A percentile compares a stretch with the other conserved stretches of the same genome.
Evolutionary conservation across 331 rosid species (phyloP).

Genomic region (Saraca asoca): DNA sequence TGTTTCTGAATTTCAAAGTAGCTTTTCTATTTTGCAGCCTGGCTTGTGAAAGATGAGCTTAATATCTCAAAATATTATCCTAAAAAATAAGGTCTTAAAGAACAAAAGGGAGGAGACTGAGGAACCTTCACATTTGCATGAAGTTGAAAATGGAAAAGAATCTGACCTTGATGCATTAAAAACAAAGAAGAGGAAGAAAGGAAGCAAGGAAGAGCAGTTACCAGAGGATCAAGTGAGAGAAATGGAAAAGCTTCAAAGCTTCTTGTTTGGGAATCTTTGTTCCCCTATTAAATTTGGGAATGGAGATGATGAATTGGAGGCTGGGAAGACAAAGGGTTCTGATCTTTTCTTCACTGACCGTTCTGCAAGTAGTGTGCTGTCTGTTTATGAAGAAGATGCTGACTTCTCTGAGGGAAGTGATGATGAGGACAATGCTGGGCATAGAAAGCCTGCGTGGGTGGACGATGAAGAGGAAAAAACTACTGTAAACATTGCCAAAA

Average conservation of each 20-base stretch:
- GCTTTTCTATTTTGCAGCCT: constrained; percentile 14
- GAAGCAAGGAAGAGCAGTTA: constrained; percentile 36
- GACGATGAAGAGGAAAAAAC: constrained; percentile 80
- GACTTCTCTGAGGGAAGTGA: constrained; percentile 35
- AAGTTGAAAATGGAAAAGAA: constrained; percentile 30
- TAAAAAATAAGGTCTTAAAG: constrained; percentile 36
- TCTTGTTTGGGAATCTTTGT: constrained; percentile 74
- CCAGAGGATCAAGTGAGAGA: constrained; percentile 57
- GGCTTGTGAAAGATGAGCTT: constrained; percentile 59
- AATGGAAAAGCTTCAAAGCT: constrained; percentile 70
- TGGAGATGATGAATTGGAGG: constrained; percentile 42
- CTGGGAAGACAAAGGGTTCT: constrained; percentile 31
- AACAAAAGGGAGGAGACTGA: constrained; percentile 38
- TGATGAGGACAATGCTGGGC: constrained; percentile 36
- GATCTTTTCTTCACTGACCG: constrained; percentile 65
- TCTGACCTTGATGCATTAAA: constrained; percentile 33
- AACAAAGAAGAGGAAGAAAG: constrained; percentile 60
- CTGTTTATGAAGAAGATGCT: constrained; percentile 44
- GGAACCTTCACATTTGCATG: constrained; percentile 35
- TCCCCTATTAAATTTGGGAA: constrained; percentile 71
- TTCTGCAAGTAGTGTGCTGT: constrained; percentile 44
- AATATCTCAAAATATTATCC: constrained; percentile 53
- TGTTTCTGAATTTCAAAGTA: too few relatives aligned
- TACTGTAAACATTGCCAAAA: constrained; percentile 56
- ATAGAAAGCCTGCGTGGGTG: constrained; percentile 71